phyloP scores from a whole-genome alignment of 495 filamentous ascomycete genomes.

The Podospora anserina region DNA sequence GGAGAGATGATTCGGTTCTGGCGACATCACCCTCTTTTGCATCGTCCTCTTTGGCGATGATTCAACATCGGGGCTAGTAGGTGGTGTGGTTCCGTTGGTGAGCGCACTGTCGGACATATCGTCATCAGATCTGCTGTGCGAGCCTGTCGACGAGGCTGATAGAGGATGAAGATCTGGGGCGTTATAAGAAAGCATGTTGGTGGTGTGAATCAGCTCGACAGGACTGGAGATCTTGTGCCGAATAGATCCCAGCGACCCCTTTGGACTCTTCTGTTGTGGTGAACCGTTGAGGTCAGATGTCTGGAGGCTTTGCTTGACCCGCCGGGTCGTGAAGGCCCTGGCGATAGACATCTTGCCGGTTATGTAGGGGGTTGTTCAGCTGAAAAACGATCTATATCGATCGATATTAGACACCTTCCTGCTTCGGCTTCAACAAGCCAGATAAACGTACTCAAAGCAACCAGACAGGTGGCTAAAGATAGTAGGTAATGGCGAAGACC shows the following conservation, averaged over 20 bases:
- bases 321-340: conserved; percentile 63
- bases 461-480: neutral
- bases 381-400: neutral
- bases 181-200: conserved; percentile 93
- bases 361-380: neutral
- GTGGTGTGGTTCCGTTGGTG: conserved; percentile 56
- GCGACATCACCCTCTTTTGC: conserved; percentile 54
- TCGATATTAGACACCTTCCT: neutral
- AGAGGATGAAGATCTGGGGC: conserved; percentile 71
- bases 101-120: conserved; percentile 59
- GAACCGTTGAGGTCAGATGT: conserved; percentile 28
- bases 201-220: conserved; percentile 83
- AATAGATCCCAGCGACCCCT: conserved; percentile 37
- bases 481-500: neutral
- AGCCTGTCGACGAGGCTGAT: conserved; percentile 55
- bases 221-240: conserved; percentile 79
- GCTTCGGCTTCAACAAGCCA: neutral
- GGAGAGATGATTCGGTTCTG: conserved; percentile 74
- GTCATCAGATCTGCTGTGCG: conserved; percentile 52
- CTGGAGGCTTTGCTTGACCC: conserved; percentile 45
- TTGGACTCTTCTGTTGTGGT: conserved; percentile 47
- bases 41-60: conserved; percentile 52
- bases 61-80: conserved; percentile 71
- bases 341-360: conserved; percentile 53
- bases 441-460: neutral